A percentile compares a stretch with the other conserved stretches of the same genome.
Evolutionary conservation across 192 early-diverging fungal genomes (phyloP).

Genomic region (Coemansia sp.): DNA sequence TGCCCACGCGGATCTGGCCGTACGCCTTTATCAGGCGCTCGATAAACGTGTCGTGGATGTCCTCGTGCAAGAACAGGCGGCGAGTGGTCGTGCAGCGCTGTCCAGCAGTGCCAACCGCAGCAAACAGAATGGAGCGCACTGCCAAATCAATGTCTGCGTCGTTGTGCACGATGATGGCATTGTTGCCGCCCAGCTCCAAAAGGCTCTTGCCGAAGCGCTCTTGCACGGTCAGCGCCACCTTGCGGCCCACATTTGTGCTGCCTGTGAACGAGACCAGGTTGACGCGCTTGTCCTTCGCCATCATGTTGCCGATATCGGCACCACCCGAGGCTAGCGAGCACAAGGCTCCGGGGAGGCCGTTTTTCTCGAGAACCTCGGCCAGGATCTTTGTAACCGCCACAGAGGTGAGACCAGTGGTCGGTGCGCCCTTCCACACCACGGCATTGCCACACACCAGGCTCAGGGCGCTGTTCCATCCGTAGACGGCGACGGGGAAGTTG

Average conservation of each 20-base stretch:
- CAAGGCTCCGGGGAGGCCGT: constrained; percentile 78
- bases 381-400: constrained; percentile 90
- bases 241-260: constrained; percentile 71
- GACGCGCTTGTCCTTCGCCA: constrained; percentile 69
- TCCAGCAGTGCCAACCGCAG: constrained; percentile 93
- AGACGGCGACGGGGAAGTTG: constrained; percentile 92
- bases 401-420: constrained; percentile 72
- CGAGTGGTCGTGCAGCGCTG: constrained; percentile 95
- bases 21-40: constrained; percentile 80
- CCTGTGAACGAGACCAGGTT: constrained; percentile 90
- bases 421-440: constrained; percentile 87
- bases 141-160: constrained; percentile 92
- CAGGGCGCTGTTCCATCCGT: constrained; percentile 93
- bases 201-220: constrained; percentile 83
- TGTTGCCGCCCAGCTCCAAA: constrained; percentile 94
- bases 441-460: constrained; percentile 87
- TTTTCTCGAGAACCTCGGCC: constrained; percentile 73
- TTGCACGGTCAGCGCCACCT: constrained; percentile 79
- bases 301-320: constrained; percentile 76
- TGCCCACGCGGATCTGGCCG: constrained; percentile 80
- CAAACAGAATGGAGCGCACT: constrained; percentile 82
- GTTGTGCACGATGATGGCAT: constrained; percentile 87
- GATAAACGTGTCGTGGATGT: constrained; percentile 82
- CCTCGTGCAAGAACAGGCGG: constrained; percentile 84
- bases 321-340: constrained; percentile 83